Evolutionary conservation across 2,329 filamentous ascomycete genomes (phyloP), one percentile per base, ranked within the genome.

Genomic region (Colletotrichum simmondsii): DNA sequence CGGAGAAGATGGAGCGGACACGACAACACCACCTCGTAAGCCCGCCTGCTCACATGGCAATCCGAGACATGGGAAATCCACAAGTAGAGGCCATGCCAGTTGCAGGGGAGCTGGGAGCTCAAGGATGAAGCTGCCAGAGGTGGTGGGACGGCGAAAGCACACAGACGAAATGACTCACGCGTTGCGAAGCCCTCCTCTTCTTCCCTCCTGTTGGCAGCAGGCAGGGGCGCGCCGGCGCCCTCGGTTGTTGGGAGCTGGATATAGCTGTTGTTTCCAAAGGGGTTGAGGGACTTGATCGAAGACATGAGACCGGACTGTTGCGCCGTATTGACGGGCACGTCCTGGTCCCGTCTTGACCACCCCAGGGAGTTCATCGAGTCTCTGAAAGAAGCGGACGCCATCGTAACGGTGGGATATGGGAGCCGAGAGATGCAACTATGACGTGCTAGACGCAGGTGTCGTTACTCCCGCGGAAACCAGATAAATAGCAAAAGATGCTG

Each of bases 141-240:
- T 78, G 79, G 75, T 65, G 70, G 74, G 63, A 52, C 54, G 77
- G 56, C 73, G 77, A 69, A 68, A 70, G 73, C 46, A 65, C 62
- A 7, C 65, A 69, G 74, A 72, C 70, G 66, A 60, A 49, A 75
- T 78, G 77, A 90, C 97, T 96, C 91, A 99, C 97, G 87, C 79
- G 94, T 92, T 90, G 98, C 95, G 92, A 94, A 98, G 75, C 92
- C 94, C 85, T 98, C 97, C 81, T 98, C 96, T 83, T 98, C 97
- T 81, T 98, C 95, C 78, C 95, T 92, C 79, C 95, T 90, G 80
- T 83, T 94, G 74, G 94, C 91, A 74, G 95, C 95, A 65, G 96
- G 96, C 62, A 98, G 86, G 76, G 95, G 95, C 75, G 96, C 95
- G 61, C 95, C 95, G 46, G 94, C 88, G 77, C 89, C 89, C 81